phyloP scores from a whole-genome alignment of 1,284 basidiomycete genomes.

The Coriolopsis trogii region DNA sequence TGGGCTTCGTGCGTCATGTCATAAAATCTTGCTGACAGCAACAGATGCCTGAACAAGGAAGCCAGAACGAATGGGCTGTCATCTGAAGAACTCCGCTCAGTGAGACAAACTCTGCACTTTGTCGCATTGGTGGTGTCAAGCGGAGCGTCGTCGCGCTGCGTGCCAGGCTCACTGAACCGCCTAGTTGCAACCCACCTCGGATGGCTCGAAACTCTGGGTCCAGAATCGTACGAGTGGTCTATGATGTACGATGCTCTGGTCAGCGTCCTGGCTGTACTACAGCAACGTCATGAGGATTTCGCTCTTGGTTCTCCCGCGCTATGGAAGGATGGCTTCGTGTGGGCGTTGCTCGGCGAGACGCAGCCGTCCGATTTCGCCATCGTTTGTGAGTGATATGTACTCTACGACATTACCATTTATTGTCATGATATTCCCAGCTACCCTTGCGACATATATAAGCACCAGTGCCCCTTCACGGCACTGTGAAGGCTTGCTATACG shows the following conservation, averaged over 20 bases:
- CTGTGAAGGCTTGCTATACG: conserved; percentile 40
- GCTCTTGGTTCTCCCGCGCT: background rate
- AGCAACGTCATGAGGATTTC: conserved; percentile 3
- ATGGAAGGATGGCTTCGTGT: conserved; percentile 31
- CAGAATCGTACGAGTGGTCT: conserved; percentile 4
- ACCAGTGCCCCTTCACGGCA: conserved; percentile 24
- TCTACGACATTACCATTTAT: too few relatives aligned
- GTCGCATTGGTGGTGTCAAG: conserved; percentile 38
- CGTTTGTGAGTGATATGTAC: conserved; percentile 36
- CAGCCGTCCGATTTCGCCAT: conserved; percentile 35
- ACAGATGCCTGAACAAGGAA: too few relatives aligned
- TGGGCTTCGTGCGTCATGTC: too few relatives aligned
- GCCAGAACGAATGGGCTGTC: too few relatives aligned
- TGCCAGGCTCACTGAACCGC: conserved; percentile 23
- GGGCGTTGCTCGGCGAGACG: conserved; percentile 33
- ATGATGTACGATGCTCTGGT: conserved; percentile 35
- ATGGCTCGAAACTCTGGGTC: conserved; percentile 21
- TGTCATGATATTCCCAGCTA: too few relatives aligned
- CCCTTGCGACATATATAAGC: conserved; percentile 52
- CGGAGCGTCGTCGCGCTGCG: conserved; percentile 24
- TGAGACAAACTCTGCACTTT: conserved; percentile 34
- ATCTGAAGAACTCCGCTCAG: conserved; percentile 2
- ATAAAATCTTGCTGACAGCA: background rate
- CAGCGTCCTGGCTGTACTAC: conserved; percentile 32
- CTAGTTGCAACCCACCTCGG: conserved; percentile 34